These are phyloP conservation scores for Trichoderma simmonsii DNA, from an alignment of 2,329 filamentous ascomycete genomes.

Conservation along the genomic window DNA sequence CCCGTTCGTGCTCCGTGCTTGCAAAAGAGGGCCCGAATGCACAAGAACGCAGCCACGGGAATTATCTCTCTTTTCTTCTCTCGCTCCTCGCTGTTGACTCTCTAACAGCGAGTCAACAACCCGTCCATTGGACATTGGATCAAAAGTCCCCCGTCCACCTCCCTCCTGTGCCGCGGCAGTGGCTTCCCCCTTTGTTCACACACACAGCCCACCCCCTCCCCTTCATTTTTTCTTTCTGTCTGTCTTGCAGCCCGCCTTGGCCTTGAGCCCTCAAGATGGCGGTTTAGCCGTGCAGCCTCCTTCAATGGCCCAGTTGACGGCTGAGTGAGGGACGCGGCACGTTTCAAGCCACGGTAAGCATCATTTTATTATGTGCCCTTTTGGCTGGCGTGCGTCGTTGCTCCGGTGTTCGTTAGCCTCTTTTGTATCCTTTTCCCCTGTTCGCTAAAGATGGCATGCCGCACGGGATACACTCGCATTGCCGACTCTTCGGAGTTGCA, in stretches of 20 bases:
- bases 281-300: neutral
- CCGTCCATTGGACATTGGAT: neutral
- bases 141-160: neutral
- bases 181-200: neutral
- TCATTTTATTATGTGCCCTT: neutral
- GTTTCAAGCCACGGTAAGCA: neutral
- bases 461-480: neutral
- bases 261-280: neutral
- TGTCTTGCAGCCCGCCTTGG: neutral
- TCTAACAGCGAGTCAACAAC: neutral
- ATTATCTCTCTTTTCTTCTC: neutral
- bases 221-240: neutral
- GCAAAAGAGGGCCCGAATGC: too few species aligned
- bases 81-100: neutral
- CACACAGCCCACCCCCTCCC: neutral
- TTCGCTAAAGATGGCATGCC: neutral
- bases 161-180: neutral
- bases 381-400: neutral
- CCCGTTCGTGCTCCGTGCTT: neutral
- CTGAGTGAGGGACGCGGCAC: neutral
- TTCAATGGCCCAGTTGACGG: neutral
- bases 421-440: neutral
- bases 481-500: neutral
- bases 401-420: neutral
- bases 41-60: neutral